Evolutionary conservation across 108 stramenopile genomes (phyloP).

Genomic region (Cyclotella sp.): DNA sequence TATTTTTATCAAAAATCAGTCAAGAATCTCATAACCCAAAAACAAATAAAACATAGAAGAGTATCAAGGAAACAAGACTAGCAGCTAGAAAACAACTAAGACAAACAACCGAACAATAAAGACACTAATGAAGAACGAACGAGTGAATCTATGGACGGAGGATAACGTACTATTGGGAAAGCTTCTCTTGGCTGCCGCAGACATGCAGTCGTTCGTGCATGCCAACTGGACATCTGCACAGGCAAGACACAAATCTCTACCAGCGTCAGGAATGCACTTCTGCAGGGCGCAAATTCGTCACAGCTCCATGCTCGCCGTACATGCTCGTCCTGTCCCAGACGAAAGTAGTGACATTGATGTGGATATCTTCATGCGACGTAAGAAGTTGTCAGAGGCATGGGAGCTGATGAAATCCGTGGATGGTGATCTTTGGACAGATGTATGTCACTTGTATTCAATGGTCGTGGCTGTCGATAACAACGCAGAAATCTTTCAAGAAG

Average conservation of each 20-base stretch:
- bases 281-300: constrained; percentile 34
- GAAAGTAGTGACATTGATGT: constrained; percentile 29
- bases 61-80: background rate
- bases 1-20: background rate
- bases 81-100: background rate
- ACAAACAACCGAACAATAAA: background rate
- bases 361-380: constrained; percentile 36
- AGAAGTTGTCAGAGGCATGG: constrained; percentile 43
- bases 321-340: constrained; percentile 37
- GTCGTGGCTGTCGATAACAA: constrained; percentile 27
- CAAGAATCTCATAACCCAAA: background rate
- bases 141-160: constrained; percentile 13
- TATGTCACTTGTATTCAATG: constrained; percentile 34
- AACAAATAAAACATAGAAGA: background rate
- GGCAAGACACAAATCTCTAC: constrained; percentile 34
- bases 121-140: background rate
- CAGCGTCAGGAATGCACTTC: constrained; percentile 35
- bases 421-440: constrained; percentile 37
- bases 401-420: constrained; percentile 46
- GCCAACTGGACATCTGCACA: constrained; percentile 49
- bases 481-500: constrained; percentile 22
- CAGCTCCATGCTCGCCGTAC: constrained; percentile 48
- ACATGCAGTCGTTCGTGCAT: constrained; percentile 43
- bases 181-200: constrained; percentile 25
- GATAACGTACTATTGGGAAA: constrained; percentile 13